Conservation (phyloP, 2,329 filamentous ascomycete genomes). For the Myriangium duriaei region DNA sequence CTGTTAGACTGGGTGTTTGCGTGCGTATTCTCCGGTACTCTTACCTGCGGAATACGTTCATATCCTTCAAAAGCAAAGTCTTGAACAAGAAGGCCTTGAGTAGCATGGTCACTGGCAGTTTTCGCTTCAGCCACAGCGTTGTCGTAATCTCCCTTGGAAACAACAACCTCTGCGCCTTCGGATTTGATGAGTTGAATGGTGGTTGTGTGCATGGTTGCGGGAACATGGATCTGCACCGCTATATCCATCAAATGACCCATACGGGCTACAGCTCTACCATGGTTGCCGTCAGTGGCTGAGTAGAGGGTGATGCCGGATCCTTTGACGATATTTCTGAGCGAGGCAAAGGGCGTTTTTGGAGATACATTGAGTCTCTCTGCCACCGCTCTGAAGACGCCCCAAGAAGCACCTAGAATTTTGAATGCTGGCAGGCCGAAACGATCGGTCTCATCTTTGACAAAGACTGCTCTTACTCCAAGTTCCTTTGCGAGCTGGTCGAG, state of each 20-base stretch:
- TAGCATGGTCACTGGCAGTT: slow-evolving; percentile 30
- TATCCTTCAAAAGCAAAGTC: slow-evolving; percentile 58
- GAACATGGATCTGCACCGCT: slow-evolving; percentile 49
- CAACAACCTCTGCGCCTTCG: slow-evolving; percentile 51
- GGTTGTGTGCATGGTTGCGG: slow-evolving; percentile 40
- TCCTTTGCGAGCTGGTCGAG: slow-evolving; percentile 44
- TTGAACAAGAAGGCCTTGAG: slow-evolving; percentile 46
- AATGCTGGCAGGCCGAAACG: slow-evolving; percentile 61
- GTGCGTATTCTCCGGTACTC: too few relatives aligned
- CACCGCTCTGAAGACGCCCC: slow-evolving; percentile 55
- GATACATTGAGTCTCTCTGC: too few relatives aligned
- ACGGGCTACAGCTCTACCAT: slow-evolving; percentile 58
- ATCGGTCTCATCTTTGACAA: slow-evolving; percentile 58
- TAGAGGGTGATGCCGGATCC: slow-evolving; percentile 34
- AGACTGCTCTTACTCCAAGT: slow-evolving; percentile 44
- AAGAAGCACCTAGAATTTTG: slow-evolving; percentile 71
- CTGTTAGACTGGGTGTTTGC: not conserved
- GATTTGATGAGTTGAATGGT: slow-evolving; percentile 43
- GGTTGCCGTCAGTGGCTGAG: slow-evolving; percentile 64
- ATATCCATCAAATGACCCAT: slow-evolving; percentile 52
- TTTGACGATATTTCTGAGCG: slow-evolving; percentile 20
- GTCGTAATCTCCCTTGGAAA: slow-evolving; percentile 50
- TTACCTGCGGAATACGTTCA: slow-evolving; percentile 51
- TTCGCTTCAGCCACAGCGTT: slow-evolving; percentile 41
- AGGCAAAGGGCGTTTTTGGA: too few relatives aligned